A percentile compares a stretch with the other conserved stretches of the same genome.
phyloP scores from a whole-genome alignment of 2,329 filamentous ascomycete genomes.

The Ophiocordyceps robertsii region DNA sequence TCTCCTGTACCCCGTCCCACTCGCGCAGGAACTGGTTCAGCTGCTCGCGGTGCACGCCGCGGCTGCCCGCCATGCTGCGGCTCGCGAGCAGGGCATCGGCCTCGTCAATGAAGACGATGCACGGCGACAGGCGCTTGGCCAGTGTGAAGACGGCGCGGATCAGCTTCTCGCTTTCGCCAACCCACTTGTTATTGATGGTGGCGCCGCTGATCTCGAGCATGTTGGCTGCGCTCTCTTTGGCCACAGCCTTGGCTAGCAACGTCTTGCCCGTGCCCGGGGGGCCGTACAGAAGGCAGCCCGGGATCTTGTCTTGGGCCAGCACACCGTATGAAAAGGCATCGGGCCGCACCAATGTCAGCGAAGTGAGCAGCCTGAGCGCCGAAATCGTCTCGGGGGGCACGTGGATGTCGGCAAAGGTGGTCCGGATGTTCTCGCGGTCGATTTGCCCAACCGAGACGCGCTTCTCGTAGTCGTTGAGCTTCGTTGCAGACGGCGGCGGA shows the following conservation, averaged over 20 bases:
- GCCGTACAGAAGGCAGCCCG: slow-evolving; percentile 77
- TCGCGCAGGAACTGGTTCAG: slow-evolving; percentile 96
- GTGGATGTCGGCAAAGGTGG: slow-evolving; percentile 79
- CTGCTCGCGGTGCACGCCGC: slow-evolving; percentile 68
- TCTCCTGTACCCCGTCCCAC: slow-evolving; percentile 81
- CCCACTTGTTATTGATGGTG: slow-evolving; percentile 90
- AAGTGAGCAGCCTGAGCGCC: slow-evolving; percentile 77
- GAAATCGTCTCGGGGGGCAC: slow-evolving; percentile 72
- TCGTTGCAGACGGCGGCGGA: slow-evolving; percentile 15
- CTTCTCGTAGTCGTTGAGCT: slow-evolving; percentile 66
- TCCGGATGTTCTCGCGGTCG: slow-evolving; percentile 67
- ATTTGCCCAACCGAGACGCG: slow-evolving; percentile 71
- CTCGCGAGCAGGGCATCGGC: slow-evolving; percentile 84
- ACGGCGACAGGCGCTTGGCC: slow-evolving; percentile 80
- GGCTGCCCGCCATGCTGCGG: slow-evolving; percentile 50
- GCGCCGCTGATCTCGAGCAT: slow-evolving; percentile 83
- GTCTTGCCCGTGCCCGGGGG: slow-evolving; percentile 73
- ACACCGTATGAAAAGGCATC: slow-evolving; percentile 97
- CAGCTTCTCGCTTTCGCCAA: slow-evolving; percentile 94
- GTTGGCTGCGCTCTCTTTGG: slow-evolving; percentile 53
- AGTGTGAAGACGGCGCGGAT: slow-evolving; percentile 83
- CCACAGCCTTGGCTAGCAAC: slow-evolving; percentile 54
- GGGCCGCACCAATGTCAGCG: slow-evolving; percentile 71
- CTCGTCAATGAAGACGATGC: slow-evolving; percentile 94
- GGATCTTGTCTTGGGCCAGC: slow-evolving; percentile 78